These are phyloP conservation scores for Neurospora discreta DNA, from an alignment of 495 filamentous ascomycete genomes.

Conservation along the genomic window DNA sequence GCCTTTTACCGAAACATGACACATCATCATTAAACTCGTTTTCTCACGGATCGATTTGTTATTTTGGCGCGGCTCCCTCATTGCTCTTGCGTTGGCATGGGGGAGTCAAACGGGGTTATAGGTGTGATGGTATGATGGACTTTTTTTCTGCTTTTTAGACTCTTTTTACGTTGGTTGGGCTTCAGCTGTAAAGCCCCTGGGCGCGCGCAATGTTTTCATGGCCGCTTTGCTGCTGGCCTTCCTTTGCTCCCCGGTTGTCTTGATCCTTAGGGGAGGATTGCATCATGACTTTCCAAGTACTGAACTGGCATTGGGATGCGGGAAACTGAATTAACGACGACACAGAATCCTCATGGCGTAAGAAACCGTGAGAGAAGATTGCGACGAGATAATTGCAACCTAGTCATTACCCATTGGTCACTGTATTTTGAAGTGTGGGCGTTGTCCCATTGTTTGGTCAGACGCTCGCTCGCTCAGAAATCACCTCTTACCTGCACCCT, in stretches of 20 bases:
- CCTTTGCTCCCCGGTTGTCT: not conserved
- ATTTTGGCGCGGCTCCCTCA: slow-evolving; percentile 6
- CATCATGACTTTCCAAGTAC: not conserved
- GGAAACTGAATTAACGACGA: not conserved
- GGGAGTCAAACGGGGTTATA: slow-evolving; percentile 7
- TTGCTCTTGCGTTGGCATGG: slow-evolving; percentile 2
- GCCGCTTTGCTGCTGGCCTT: not conserved
- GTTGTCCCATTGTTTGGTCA: not conserved
- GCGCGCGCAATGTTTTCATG: not conserved
- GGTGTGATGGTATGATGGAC: slow-evolving; percentile 10
- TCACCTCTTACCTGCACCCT: not conserved
- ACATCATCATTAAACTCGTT: slow-evolving; percentile 13
- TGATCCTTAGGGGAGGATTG: not conserved
- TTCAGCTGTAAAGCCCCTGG: slow-evolving; percentile 3
- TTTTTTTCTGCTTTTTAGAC: slow-evolving; percentile 5
- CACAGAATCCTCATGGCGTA: not conserved
- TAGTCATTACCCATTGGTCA: not conserved
- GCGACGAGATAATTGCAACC: not conserved
- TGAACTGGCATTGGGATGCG: not conserved
- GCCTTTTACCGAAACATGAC: slow-evolving; percentile 1
- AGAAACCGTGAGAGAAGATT: not conserved
- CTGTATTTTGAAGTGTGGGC: not conserved
- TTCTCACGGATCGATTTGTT: slow-evolving; percentile 5
- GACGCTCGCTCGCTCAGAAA: not conserved
- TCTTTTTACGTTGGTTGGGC: slow-evolving; percentile 1